A percentile compares a stretch with the other conserved stretches of the same genome.
Conservation (phyloP, 2,329 filamentous ascomycete genomes). For the Leptosphaerulina australis region DNA sequence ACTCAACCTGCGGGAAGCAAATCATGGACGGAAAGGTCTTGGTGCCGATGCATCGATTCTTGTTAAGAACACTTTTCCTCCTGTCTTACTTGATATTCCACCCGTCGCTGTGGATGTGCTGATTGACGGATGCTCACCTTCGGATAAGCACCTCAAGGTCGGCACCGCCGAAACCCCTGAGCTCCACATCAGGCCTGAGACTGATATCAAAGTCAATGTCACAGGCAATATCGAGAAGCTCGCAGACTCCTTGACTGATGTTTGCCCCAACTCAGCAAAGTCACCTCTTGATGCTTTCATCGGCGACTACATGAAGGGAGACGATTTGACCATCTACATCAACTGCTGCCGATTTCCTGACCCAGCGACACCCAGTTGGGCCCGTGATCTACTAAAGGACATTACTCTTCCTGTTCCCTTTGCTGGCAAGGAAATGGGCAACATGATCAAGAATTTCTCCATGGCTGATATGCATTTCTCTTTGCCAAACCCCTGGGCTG, state of each 20-base stretch:
- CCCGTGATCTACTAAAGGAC: conserved; percentile 77
- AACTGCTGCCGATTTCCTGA: conserved; percentile 74
- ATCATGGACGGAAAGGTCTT: conserved; percentile 66
- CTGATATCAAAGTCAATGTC: conserved; percentile 71
- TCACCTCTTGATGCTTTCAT: conserved; percentile 87
- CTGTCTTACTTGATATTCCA: conserved; percentile 76
- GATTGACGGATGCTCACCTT: conserved; percentile 76
- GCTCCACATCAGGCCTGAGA: conserved; percentile 70
- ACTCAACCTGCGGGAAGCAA: conserved; percentile 77
- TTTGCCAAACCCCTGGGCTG: conserved; percentile 79
- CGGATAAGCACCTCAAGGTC: conserved; percentile 76
- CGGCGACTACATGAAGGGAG: conserved; percentile 79
- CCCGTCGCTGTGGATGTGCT: conserved; percentile 83
- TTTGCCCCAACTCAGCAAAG: conserved; percentile 75
- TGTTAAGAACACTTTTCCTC: conserved; percentile 78
- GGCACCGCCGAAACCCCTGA: conserved; percentile 74
- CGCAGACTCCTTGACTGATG: conserved; percentile 71
- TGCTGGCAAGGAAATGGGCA: conserved; percentile 79
- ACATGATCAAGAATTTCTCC: conserved; percentile 85
- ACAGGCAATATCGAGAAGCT: conserved; percentile 74
- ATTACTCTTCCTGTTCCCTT: conserved; percentile 85
- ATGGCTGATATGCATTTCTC: conserved; percentile 84
- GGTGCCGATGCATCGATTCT: conserved; percentile 77
- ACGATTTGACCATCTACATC: conserved; percentile 79
- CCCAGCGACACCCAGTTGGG: conserved; percentile 77